A percentile compares a stretch with the other conserved stretches of the same genome.
Conservation (phyloP, 2,329 filamentous ascomycete genomes). For the Dichotomopilus funicola region DNA sequence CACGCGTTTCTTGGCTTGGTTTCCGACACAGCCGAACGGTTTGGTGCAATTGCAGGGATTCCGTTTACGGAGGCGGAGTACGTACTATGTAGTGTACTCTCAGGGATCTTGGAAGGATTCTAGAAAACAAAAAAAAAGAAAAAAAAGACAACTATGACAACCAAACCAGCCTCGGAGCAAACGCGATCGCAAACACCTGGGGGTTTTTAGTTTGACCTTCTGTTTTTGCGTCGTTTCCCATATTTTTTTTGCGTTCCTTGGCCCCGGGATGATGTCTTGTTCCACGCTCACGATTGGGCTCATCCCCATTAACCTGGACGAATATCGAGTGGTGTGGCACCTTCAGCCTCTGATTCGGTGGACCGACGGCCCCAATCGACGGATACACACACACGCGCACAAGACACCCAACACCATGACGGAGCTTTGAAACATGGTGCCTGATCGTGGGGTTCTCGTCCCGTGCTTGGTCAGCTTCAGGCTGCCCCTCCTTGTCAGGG, state of each 20-base stretch:
- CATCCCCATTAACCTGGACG: not conserved
- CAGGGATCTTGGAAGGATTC: constrained; percentile 17
- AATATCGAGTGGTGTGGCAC: not conserved
- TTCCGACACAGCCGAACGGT: constrained; percentile 19
- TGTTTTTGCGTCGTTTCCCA: not conserved
- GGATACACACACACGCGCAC: not conserved
- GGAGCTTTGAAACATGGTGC: no score
- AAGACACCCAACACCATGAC: no score
- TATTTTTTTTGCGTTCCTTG: not conserved
- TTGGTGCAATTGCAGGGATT: constrained; percentile 8
- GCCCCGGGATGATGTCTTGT: not conserved
- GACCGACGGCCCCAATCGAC: not conserved
- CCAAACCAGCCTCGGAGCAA: no score
- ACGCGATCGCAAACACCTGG: no score
- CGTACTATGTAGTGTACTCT: not conserved
- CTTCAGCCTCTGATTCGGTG: not conserved
- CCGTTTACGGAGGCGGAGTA: constrained; percentile 16
- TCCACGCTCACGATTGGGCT: not conserved
- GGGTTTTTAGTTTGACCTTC: no score
- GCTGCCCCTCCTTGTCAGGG: no score
- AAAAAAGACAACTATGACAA: no score
- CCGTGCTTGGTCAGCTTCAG: no score
- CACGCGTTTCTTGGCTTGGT: not conserved
- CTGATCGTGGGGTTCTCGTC: no score
- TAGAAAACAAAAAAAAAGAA: constrained; percentile 10